Percentiles rank a stretch among this genome's conserved stretches.
phyloP scores from a whole-genome alignment of 2,329 filamentous ascomycete species.

The Teratosphaeria gauchensis region DNA sequence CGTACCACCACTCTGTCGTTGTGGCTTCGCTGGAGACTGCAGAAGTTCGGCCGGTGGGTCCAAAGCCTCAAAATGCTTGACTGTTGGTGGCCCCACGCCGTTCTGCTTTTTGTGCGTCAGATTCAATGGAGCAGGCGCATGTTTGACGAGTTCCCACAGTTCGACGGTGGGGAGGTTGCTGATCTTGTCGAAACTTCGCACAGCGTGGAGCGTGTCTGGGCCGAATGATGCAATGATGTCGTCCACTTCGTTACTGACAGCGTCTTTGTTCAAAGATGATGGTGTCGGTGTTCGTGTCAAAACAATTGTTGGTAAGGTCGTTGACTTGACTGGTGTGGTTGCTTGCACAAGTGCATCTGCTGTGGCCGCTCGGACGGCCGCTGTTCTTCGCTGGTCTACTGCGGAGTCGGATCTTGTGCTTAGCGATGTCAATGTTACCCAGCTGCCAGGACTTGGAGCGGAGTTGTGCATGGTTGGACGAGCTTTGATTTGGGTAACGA shows the following conservation, averaged over 20 bases:
- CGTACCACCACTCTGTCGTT: not conserved
- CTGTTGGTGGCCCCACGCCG: not conserved
- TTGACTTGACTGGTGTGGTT: not conserved
- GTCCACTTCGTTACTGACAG: not conserved
- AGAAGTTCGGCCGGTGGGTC: not conserved
- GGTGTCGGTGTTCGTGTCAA: not conserved
- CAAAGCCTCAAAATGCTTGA: not conserved
- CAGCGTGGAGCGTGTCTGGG: not conserved
- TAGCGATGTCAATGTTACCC: not conserved
- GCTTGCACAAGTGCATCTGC: not conserved
- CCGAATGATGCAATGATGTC: not conserved
- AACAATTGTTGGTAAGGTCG: not conserved
- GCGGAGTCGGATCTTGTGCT: not conserved
- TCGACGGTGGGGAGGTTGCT: not conserved
- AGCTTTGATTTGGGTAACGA: not conserved
- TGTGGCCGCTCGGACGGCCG: not conserved
- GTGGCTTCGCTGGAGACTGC: not conserved
- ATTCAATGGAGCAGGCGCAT: not conserved
- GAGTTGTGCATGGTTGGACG: not conserved
- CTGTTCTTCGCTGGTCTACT: not conserved
- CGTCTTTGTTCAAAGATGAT: not conserved
- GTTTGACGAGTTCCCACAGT: not conserved
- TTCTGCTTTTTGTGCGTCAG: not conserved
- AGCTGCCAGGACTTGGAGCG: not conserved
- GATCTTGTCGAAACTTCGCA: not conserved